phyloP scores from a whole-genome alignment of 2,329 filamentous ascomycete genomes.

The Colletotrichum brevisporum region DNA sequence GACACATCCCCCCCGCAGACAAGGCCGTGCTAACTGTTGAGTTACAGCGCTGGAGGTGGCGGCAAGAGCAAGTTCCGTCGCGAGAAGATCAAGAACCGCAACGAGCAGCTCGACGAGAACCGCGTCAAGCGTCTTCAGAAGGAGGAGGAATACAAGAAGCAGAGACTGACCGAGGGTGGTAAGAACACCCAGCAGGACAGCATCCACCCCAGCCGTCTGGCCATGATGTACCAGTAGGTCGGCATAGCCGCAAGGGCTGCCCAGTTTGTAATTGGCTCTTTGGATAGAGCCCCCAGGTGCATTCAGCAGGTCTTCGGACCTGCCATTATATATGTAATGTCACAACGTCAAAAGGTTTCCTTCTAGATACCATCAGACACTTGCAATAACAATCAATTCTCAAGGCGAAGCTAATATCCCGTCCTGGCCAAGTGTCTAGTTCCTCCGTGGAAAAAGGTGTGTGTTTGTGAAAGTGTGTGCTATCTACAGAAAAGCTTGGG shows the following conservation, averaged over 20 bases:
- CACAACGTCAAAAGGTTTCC: constrained; percentile 20
- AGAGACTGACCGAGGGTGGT: constrained; percentile 48
- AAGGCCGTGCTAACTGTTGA: too few species aligned
- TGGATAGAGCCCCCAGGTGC: too few species aligned
- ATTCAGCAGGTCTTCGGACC: too few species aligned
- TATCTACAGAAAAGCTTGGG: constrained; percentile 48
- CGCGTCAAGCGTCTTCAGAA: constrained; percentile 63
- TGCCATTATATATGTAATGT: neutral
- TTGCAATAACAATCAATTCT: constrained; percentile 39
- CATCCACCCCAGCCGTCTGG: constrained; percentile 68
- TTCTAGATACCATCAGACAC: constrained; percentile 24
- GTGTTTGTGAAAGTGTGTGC: constrained; percentile 39
- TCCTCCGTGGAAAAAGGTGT: constrained; percentile 30
- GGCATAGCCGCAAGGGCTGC: neutral
- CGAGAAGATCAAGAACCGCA: constrained; percentile 87
- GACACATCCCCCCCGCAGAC: too few species aligned
- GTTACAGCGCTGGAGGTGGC: constrained; percentile 82
- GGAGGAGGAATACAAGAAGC: constrained; percentile 56
- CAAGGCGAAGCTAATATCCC: constrained; percentile 35
- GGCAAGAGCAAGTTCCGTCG: constrained; percentile 80
- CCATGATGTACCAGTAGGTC: constrained; percentile 43
- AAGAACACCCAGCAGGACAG: constrained; percentile 48
- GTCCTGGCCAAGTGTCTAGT: constrained; percentile 32
- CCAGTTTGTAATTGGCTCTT: too few species aligned
- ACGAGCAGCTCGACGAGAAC: constrained; percentile 83